Evolutionary conservation across 2,329 filamentous ascomycete genomes (phyloP), one percentile per base, ranked within the genome.

Genomic region (Cadophora sp.): DNA sequence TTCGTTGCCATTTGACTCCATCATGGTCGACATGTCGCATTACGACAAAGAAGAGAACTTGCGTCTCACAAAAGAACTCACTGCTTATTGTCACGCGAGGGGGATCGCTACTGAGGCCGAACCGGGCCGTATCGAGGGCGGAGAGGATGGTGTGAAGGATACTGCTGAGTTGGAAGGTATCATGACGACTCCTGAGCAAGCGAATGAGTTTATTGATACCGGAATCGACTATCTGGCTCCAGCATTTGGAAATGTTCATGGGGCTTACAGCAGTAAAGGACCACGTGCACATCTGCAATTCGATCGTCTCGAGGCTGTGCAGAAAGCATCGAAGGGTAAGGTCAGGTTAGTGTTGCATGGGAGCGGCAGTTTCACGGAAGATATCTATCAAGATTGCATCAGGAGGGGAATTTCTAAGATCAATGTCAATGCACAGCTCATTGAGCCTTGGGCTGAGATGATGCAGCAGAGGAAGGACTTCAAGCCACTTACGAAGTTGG

Each of bases 1-100:
- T 0, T 81, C 85, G 1, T 78, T 87, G 24, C 83, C 83, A 0
- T 92, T 92, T 70, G 90, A 92, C 76, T 85, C 82, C 59, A 91
- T 93, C 76, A 92, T 93, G 90, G 86, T 93, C 0, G 91, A 93
- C 78, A 93, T 93, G 89, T 87, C 83, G 64, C 90, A 92, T 76
- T 87, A 90, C 73, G 89, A 91, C 70, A 88, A 87, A 73, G 88
- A 84, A 59, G 89, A 92, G 79, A 93, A 93, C 74, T 80, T 93
- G 50, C 86, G 90, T 70, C 78, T 91, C 64, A 87, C 88, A 9
- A 79, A 78, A 18, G 88, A 89, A 74, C 91, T 90, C 74, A 67
- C 71, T 7, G 65, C 70, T 27, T 70, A 69, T 66, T 70, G 71
- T 53, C 85, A 90, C 74, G 86, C 80, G 70, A 82, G 85, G 43